Percentiles rank a stretch among this genome's conserved stretches.
Conservation (phyloP, 371 early-diverging fungal genomes). For the Mucor velutinosus region DNA sequence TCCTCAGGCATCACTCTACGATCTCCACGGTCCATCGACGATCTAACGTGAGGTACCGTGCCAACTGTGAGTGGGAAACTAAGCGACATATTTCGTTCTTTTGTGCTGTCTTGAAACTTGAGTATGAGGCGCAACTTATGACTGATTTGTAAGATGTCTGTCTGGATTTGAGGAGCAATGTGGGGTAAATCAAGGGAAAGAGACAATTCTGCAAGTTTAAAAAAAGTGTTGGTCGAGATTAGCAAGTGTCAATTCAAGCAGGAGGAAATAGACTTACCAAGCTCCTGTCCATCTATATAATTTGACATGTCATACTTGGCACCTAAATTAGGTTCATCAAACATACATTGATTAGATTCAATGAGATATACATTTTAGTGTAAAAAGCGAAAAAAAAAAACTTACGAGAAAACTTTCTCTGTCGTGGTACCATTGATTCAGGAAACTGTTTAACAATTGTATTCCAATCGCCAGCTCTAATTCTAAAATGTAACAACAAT, state of each 20-base stretch:
- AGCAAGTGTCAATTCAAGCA: neutral
- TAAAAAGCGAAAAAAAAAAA: neutral
- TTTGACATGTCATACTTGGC: slow-evolving; percentile 4
- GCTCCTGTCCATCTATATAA: slow-evolving; percentile 9
- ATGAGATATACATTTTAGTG: neutral
- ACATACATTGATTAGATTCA: neutral
- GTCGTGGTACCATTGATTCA: slow-evolving; percentile 3
- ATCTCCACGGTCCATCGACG: neutral
- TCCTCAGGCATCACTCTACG: neutral
- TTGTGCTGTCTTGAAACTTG: slow-evolving; percentile 7
- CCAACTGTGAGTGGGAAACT: slow-evolving; percentile 22
- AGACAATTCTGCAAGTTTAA: neutral
- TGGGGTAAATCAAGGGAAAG: slow-evolving; percentile 20
- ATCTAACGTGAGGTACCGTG: slow-evolving; percentile 9
- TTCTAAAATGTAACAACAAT: neutral
- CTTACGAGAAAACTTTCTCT: slow-evolving; percentile 21
- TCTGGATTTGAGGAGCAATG: slow-evolving; percentile 13
- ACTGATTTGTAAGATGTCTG: slow-evolving; percentile 12
- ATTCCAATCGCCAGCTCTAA: slow-evolving; percentile 13
- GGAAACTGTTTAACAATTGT: neutral
- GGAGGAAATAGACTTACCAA: neutral
- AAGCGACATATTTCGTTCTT: slow-evolving; percentile 21
- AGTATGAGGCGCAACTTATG: slow-evolving; percentile 20
- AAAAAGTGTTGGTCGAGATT: neutral
- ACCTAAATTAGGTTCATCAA: neutral